Base-by-base conservation (phyloP, 768 basidiomycete genomes). In the Daedalea quercina region DNA sequence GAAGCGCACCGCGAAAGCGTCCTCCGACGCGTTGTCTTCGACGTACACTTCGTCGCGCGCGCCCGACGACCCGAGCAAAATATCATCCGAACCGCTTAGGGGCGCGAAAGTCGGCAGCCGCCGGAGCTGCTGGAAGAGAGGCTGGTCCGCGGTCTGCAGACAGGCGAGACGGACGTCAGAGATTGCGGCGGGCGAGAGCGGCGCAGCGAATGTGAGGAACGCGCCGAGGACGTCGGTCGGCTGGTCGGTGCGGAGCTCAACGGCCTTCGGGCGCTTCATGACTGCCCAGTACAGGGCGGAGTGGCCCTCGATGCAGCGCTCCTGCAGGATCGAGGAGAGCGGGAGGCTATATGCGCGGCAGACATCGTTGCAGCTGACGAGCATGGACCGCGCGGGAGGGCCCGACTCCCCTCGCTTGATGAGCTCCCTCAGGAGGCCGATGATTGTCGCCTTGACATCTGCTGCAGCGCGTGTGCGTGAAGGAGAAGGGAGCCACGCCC, bases 281-380 rank as follows among this genome's bases (percentile, higher is more conserved):
- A 88, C 79, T 0, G 80, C 81, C 87, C 87, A 89, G 61, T 88
- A 88, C 2, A 89, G 57, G 0, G 84, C 81, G 0, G 81, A 80
- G 59, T 82, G 84, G 0, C 70, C 72, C 58, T 87, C 87, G 34
- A 87, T 79, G 9, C 71, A 79, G 25, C 67, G 75, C 43, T 86
- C 80, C 60, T 87, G 86, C 0, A 89, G 68, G 9, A 89, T 59
- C 0, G 70, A 54, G 0, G 81, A 73, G 34, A 87, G 69, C 3
- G 77, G 74, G 1, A 87, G 57, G 17, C 66, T 67, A 34, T 81
- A 72, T 0, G 73, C 62, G 9, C 63, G 59, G 58, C 86, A 87
- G 0, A 82, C 82, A 11, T 80, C 79, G 2, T 77, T 74, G 58
- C 87, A 89, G 60, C 79, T 81, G 28, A 76, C 73, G 9, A 89